Percentiles rank a stretch among this genome's conserved stretches.
Conservation (phyloP, 1,139 yeast species). For the Chernovozyma aurita region DNA sequence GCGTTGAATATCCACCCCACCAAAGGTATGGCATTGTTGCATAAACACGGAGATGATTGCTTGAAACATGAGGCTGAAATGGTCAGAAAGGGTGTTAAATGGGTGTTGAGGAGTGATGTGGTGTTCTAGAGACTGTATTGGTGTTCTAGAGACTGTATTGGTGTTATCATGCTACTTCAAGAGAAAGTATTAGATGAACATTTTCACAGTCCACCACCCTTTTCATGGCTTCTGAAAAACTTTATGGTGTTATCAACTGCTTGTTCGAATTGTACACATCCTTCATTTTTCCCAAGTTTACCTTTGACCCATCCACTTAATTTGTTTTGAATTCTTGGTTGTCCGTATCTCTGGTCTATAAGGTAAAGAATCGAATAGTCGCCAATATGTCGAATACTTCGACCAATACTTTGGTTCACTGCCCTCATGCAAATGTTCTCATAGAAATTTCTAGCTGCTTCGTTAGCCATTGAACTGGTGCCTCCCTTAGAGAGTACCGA, state of each 20-base stretch:
- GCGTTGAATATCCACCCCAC: constrained; percentile 42
- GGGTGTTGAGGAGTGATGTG: constrained; percentile 65
- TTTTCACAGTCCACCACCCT: too few species aligned
- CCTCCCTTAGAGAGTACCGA: constrained; percentile 38
- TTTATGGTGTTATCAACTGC: not conserved
- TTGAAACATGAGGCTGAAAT: constrained; percentile 55
- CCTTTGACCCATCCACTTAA: constrained; percentile 76
- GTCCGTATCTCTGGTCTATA: constrained; percentile 60
- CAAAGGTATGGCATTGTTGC: constrained; percentile 58
- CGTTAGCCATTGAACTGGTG: constrained; percentile 33
- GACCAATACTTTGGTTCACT: constrained; percentile 88
- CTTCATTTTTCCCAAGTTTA: constrained; percentile 17
- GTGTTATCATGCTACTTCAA: too few species aligned
- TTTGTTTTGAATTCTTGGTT: constrained; percentile 49
- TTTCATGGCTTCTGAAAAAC: not conserved
- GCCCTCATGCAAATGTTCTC: constrained; percentile 91
- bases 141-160: constrained; percentile 23
- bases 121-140: constrained; percentile 23
- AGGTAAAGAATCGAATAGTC: constrained; percentile 79
- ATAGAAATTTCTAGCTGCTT: constrained; percentile 57
- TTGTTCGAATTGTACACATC: not conserved
- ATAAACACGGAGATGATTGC: constrained; percentile 67
- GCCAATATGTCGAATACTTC: constrained; percentile 79
- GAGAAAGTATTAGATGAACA: too few species aligned
- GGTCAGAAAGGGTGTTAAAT: constrained; percentile 52